A percentile compares a stretch with the other conserved stretches of the same genome.
Conservation (phyloP, 805 yeast genomes). For the Zygosaccharomyces siamensis region DNA sequence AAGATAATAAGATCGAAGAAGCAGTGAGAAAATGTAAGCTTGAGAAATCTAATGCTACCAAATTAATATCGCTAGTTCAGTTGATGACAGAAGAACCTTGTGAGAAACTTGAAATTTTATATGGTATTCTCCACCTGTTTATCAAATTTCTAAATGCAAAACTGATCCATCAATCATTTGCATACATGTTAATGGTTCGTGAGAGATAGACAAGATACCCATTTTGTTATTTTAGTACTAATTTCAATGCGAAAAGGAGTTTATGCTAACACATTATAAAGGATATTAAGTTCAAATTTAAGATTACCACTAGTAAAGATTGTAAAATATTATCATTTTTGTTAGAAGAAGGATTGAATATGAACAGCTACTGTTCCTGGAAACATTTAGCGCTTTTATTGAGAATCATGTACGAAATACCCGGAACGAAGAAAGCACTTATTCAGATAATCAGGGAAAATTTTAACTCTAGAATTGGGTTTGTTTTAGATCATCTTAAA, state of each 20-base stretch:
- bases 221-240: neutral
- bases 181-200: slow-evolving; percentile 14
- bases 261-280: slow-evolving; percentile 8
- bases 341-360: slow-evolving; percentile 13
- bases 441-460: slow-evolving; percentile 12
- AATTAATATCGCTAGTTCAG: slow-evolving; percentile 4
- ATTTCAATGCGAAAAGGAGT: neutral
- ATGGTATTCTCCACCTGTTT: slow-evolving; percentile 7
- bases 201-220: slow-evolving; percentile 2
- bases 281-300: slow-evolving; percentile 12
- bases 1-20: neutral
- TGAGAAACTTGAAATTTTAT: slow-evolving; percentile 1
- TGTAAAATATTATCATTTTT: slow-evolving; percentile 10
- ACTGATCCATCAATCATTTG: slow-evolving; percentile 9
- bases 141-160: slow-evolving; percentile 5
- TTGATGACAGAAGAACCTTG: neutral
- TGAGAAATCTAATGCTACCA: slow-evolving; percentile 2
- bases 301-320: slow-evolving; percentile 9
- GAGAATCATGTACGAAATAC: slow-evolving; percentile 10
- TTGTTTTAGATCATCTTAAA: slow-evolving; percentile 12
- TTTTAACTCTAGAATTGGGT: slow-evolving; percentile 14
- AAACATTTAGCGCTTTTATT: slow-evolving; percentile 18
- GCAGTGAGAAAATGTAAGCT: neutral
- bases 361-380: slow-evolving; percentile 17
- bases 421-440: slow-evolving; percentile 12